Conservation (phyloP, 495 filamentous ascomycete genomes). For the Amorphotheca resinae region DNA sequence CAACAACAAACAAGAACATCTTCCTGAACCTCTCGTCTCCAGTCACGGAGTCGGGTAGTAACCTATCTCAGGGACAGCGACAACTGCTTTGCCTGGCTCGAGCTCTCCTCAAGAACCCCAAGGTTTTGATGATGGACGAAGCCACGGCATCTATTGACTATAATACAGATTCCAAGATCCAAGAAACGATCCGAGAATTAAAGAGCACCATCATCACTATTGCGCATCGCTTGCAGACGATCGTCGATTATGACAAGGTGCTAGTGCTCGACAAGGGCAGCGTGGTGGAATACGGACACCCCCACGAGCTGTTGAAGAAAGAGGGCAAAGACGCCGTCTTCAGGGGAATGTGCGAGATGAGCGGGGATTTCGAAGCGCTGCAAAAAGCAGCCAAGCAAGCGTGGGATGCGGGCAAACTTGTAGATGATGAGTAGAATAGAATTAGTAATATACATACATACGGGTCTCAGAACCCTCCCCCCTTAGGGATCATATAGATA, state of each 20-base stretch:
- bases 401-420: conserved; percentile 31
- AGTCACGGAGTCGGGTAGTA: conserved; percentile 85
- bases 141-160: conserved; percentile 98
- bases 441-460: too few relatives aligned
- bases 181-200: conserved; percentile 84
- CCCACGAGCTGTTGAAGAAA: conserved; percentile 46
- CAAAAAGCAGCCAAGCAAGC: conserved; percentile 65
- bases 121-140: conserved; percentile 97
- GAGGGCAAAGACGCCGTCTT: conserved; percentile 52
- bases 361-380: conserved; percentile 69
- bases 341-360: conserved; percentile 88
- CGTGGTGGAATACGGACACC: conserved; percentile 82
- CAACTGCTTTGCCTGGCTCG: conserved; percentile 94
- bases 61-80: conserved; percentile 92
- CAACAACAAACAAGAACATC: conserved; percentile 71
- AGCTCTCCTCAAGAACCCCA: conserved; percentile 81
- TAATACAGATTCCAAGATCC: conserved; percentile 88
- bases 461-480: too few relatives aligned
- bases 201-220: conserved; percentile 94
- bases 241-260: conserved; percentile 98
- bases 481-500: too few relatives aligned
- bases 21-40: conserved; percentile 79
- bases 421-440: conserved; percentile 29
- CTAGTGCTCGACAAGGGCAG: conserved; percentile 82
- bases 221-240: conserved; percentile 92